Conservation (phyloP, 1,139 yeast genomes). For the Wickerhamiella pararugosa region DNA sequence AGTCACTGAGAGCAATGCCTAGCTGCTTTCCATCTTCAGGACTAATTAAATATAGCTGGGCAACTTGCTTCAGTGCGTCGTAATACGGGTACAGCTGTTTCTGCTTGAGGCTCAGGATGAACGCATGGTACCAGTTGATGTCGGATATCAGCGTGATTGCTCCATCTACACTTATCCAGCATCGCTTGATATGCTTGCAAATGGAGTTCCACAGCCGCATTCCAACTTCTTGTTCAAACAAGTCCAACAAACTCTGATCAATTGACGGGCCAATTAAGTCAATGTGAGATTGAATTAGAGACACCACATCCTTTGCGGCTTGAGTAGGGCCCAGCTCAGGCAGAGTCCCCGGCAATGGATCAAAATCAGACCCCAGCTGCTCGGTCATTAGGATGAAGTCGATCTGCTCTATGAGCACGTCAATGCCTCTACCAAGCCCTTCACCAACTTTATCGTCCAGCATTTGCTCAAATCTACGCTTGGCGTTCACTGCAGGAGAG, state of each 20-base stretch:
- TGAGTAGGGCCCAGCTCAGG: conserved; percentile 46
- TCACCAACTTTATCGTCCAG: conserved; percentile 85
- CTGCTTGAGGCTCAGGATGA: conserved; percentile 49
- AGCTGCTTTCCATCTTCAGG: conserved; percentile 65
- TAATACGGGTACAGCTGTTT: conserved; percentile 60
- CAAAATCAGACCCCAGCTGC: conserved; percentile 40
- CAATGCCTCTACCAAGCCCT: conserved; percentile 82
- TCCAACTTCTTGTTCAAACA: conserved; percentile 87
- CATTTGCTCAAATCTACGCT: conserved; percentile 62
- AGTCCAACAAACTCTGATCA: conserved; percentile 76
- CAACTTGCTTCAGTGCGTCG: conserved; percentile 68
- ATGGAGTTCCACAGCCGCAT: conserved; percentile 67
- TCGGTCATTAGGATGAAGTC: conserved; percentile 36
- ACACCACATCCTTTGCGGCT: conserved; percentile 51
- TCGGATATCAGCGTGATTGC: conserved; percentile 49
- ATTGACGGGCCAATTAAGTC: conserved; percentile 67
- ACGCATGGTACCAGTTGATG: conserved; percentile 60
- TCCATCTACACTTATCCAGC: conserved; percentile 62
- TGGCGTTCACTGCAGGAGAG: conserved; percentile 65
- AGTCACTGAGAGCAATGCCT: conserved; percentile 70
- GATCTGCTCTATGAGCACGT: conserved; percentile 68
- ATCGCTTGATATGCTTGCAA: conserved; percentile 56
- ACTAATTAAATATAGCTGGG: conserved; percentile 67
- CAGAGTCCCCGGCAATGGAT: conserved; percentile 25
- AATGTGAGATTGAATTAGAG: conserved; percentile 57